These are phyloP conservation scores for Nicotiana attenuata DNA, from an alignment of 257 asterid genomes.

Conservation along the genomic window DNA sequence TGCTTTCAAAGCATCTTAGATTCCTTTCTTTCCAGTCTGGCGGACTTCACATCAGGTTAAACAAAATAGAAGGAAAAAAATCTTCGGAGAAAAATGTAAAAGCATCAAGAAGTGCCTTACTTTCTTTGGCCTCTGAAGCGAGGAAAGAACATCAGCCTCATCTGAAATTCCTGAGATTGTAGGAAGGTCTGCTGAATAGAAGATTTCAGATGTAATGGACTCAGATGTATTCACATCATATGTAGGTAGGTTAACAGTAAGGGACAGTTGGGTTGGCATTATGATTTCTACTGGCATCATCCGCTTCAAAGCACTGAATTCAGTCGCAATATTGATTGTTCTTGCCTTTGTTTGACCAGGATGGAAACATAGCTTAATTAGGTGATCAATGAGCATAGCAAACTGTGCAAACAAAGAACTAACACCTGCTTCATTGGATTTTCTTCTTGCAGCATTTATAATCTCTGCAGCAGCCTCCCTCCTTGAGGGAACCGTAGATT, in stretches of 20 bases:
- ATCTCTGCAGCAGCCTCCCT: constrained; percentile 97
- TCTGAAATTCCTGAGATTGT: constrained; percentile 87
- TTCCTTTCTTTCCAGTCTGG: background rate
- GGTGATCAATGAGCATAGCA: constrained; percentile 86
- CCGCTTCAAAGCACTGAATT: constrained; percentile 91
- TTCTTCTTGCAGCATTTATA: constrained; percentile 82
- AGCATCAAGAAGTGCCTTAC: constrained; percentile 36
- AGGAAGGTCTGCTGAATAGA: constrained; percentile 64
- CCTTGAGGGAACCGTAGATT: constrained; percentile 85
- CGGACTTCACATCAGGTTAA: background rate
- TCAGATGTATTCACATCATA: constrained; percentile 41
- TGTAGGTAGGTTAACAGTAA: constrained; percentile 73
- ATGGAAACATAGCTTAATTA: constrained; percentile 84
- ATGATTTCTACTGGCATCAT: constrained; percentile 92
- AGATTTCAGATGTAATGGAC: constrained; percentile 58
- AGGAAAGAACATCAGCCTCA: constrained; percentile 95
- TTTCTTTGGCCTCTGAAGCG: constrained; percentile 96
- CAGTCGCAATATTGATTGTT: constrained; percentile 75
- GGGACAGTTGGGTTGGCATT: constrained; percentile 92
- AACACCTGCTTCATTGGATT: constrained; percentile 54
- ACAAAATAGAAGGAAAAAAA: background rate
- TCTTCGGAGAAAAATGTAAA: background rate
- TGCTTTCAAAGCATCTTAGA: background rate
- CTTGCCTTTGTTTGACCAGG: constrained; percentile 82
- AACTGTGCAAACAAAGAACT: constrained; percentile 74